A percentile compares a stretch with the other conserved stretches of the same genome.
Evolutionary conservation across 805 yeast species (phyloP).

Genomic region (Wickerhamomyces bovis): DNA sequence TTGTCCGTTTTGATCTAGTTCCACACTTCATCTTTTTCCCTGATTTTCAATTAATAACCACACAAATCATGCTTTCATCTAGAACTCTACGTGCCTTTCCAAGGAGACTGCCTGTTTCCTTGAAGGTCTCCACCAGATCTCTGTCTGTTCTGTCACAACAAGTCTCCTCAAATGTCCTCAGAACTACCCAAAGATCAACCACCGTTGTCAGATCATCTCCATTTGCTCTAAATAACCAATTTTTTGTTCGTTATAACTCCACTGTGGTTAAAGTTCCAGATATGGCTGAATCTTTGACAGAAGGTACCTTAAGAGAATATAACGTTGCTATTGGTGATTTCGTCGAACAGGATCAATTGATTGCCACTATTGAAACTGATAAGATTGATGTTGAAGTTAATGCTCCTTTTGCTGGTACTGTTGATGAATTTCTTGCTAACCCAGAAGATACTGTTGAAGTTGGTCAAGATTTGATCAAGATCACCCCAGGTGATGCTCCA

Average conservation of each 20-base stretch:
- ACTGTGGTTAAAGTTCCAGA: constrained; percentile 84
- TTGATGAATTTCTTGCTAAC: constrained; percentile 72
- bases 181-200: background rate
- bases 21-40: background rate
- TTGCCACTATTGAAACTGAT: constrained; percentile 97
- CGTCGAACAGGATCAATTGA: constrained; percentile 78
- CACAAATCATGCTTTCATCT: constrained; percentile 13
- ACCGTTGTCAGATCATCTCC: constrained; percentile 1
- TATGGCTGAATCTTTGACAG: constrained; percentile 98
- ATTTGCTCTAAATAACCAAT: background rate
- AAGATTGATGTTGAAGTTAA: constrained; percentile 97
- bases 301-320: constrained; percentile 80
- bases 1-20: too few species aligned
- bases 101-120: constrained; percentile 9
- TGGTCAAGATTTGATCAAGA: constrained; percentile 85
- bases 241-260: constrained; percentile 29
- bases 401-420: constrained; percentile 87
- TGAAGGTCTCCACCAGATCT: constrained; percentile 5
- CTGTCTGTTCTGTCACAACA: constrained; percentile 7
- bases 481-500: constrained; percentile 74
- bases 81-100: constrained; percentile 11
- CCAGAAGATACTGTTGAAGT: constrained; percentile 94
- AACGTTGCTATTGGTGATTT: constrained; percentile 80
- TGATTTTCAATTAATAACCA: too few species aligned
- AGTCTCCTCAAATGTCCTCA: constrained; percentile 4